Conservation (phyloP, 2,329 filamentous ascomycete genomes). For the Ascochyta pisi region DNA sequence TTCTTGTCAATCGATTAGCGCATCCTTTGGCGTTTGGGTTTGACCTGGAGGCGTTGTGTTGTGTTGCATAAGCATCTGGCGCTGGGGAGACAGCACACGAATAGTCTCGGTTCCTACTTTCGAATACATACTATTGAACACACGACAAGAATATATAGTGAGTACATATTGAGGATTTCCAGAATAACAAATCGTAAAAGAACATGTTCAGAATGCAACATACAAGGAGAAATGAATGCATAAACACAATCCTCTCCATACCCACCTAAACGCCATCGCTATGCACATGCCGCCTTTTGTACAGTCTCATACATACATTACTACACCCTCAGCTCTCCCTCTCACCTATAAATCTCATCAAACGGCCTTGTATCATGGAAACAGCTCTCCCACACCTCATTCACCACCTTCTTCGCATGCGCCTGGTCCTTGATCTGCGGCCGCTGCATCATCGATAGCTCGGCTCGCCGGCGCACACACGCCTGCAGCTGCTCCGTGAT, state of each 20-base stretch:
- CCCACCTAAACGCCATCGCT: constrained; percentile 3
- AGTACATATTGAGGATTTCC: no score
- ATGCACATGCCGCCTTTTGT: constrained; percentile 14
- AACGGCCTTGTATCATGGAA: constrained; percentile 94
- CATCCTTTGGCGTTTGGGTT: constrained; percentile 3
- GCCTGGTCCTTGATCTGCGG: constrained; percentile 84
- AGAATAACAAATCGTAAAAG: no score
- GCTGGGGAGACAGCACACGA: background rate
- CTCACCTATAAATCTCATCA: constrained; percentile 88
- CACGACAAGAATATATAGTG: no score
- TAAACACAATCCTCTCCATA: no score
- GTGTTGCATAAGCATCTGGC: no score
- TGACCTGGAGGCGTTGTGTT: background rate
- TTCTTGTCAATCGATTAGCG: background rate
- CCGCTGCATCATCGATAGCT: constrained; percentile 77
- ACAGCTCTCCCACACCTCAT: constrained; percentile 99
- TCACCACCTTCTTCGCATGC: constrained; percentile 86
- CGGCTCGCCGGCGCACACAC: constrained; percentile 83
- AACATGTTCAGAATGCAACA: no score
- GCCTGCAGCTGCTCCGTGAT: constrained; percentile 92
- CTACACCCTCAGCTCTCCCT: background rate
- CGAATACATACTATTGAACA: background rate
- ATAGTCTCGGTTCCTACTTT: background rate
- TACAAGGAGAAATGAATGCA: no score
- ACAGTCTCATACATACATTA: constrained; percentile 11